Evolutionary conservation across 192 early-diverging fungal species (phyloP), one percentile per base, ranked within the genome.

Genomic region (Coemansia furcata): DNA sequence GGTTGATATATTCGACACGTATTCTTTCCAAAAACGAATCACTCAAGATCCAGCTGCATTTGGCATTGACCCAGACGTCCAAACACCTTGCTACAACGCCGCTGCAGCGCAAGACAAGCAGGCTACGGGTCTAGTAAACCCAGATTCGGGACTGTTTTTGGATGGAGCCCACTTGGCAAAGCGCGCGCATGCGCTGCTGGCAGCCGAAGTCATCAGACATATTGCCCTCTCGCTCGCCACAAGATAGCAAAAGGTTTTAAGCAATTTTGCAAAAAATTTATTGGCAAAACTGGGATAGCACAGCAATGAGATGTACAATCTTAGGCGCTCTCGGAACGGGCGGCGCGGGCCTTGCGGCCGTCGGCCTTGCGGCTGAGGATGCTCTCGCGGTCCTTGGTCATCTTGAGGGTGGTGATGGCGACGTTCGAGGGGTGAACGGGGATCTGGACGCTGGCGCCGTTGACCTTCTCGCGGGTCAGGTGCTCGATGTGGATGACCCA

Each of bases 391-490:
- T 97, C 96, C 88, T 95, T 95, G 90, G 96, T 93, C 66, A 98
- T 73, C 90, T 98, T 91, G 74, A 97, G 82, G 77, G 92, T 92
- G 80, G 89, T 96, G 89, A 99, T 89, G 67, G 94, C 88, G 62
- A 99, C 98, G 87, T 99, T 99, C 85, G 96, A 98, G 69, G 98
- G 96, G 89, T 97, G 93, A 84, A 99, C 89, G 71, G 93, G 93
- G 83, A 98, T 87, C 65, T 88, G 89, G 52, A 94, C 93, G 69
- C 91, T 87, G 67, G 89, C 89, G 77, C 95, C 95, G 88, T 98
- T 99, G 79, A 89, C 89, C 93, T 99, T 99, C 86, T 99, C 96
- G 82, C 89, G 92, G 79, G 84, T 89, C 70, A 99, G 84, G 73
- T 96, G 95, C 84, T 99, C 96, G 60, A 99, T 90, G 88, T 98